These are phyloP conservation scores for Hydrangea macrophylla DNA, from an alignment of 148 eudicot genomes.

Conservation along the genomic window DNA sequence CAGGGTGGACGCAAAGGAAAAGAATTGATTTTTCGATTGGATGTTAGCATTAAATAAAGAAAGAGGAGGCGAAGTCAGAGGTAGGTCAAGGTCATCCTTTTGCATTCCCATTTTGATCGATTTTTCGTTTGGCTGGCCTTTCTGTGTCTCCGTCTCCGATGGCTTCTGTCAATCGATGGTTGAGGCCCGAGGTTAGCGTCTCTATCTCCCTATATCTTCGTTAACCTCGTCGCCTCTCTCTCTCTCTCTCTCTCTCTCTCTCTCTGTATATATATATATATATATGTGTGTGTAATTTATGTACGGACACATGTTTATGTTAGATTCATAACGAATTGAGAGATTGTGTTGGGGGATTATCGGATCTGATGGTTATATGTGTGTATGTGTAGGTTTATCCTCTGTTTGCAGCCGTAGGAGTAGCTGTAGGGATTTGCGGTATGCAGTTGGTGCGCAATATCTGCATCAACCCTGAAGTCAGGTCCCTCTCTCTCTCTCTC, in stretches of 20 bases:
- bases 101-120: neutral
- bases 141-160: neutral
- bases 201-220: conserved; percentile 9
- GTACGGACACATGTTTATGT: neutral
- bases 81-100: neutral
- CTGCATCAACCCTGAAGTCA: conserved; percentile 74
- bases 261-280: neutral
- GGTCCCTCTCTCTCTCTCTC: conserved; percentile 29
- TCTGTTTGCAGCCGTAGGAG: conserved; percentile 67
- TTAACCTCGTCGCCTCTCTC: no score
- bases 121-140: neutral
- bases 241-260: neutral
- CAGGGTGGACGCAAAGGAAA: no score
- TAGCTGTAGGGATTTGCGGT: conserved; percentile 76
- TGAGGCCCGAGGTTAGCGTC: conserved; percentile 71
- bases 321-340: neutral
- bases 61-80: neutral
- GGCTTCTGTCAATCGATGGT: conserved; percentile 48
- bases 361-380: neutral
- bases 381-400: conserved; percentile 55
- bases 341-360: neutral
- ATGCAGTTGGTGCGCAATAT: conserved; percentile 76
- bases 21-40: no score
- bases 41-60: neutral
- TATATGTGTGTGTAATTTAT: neutral